These are phyloP conservation scores for Candida coquimbonensis DNA, from an alignment of 805 yeast species.

Conservation along the genomic window DNA sequence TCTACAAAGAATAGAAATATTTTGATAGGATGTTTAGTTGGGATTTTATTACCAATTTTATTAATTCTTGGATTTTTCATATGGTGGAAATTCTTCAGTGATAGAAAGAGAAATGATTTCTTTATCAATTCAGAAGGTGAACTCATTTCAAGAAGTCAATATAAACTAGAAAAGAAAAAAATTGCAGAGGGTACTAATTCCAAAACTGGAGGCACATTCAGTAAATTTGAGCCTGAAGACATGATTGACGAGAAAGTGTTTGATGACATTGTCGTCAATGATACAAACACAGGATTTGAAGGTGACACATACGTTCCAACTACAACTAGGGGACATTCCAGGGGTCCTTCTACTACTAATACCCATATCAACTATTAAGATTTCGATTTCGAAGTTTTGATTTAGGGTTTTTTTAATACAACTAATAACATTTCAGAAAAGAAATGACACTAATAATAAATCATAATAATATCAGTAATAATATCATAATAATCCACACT, in stretches of 20 bases:
- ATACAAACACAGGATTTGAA: slow-evolving; percentile 5
- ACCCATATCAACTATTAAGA: slow-evolving; percentile 3
- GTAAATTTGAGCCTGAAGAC: slow-evolving; percentile 13
- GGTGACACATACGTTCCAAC: slow-evolving; percentile 15
- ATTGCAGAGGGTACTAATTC: not conserved
- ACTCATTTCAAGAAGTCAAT: slow-evolving; percentile 8
- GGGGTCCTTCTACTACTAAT: slow-evolving; percentile 2
- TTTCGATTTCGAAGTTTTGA: no score
- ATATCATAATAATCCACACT: no score
- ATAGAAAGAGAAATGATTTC: slow-evolving; percentile 5
- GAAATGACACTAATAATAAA: no score
- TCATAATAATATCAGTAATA: no score
- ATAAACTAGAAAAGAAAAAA: slow-evolving; percentile 1
- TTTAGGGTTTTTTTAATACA: no score
- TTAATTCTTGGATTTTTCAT: slow-evolving; percentile 8
- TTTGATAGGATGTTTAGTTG: slow-evolving; percentile 63
- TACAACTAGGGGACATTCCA: slow-evolving; percentile 1
- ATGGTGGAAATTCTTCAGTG: slow-evolving; percentile 10
- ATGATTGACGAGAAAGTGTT: slow-evolving; percentile 23
- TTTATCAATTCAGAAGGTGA: slow-evolving; percentile 25
- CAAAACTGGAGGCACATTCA: not conserved
- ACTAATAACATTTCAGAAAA: not conserved
- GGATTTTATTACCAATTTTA: slow-evolving; percentile 57
- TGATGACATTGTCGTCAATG: slow-evolving; percentile 21
- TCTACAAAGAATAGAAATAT: slow-evolving; percentile 41